phyloP scores from a whole-genome alignment of 805 yeast genomes.

The Schizosaccharomyces osmophilus region DNA sequence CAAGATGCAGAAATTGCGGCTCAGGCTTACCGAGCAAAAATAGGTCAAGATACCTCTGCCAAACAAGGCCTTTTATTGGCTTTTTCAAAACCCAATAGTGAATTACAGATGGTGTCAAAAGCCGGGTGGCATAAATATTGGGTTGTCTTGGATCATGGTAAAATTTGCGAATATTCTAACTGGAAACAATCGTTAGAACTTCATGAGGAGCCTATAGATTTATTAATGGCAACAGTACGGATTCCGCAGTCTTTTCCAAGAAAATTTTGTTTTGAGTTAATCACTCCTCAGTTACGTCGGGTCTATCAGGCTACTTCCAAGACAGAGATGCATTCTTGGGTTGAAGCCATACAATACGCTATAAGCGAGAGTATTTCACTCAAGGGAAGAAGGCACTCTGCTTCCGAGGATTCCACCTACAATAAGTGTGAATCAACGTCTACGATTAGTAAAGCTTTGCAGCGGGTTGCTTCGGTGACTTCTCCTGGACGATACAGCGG shows the following conservation, averaged over 20 bases:
- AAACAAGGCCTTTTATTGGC: conserved; percentile 24
- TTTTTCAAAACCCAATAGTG: conserved; percentile 18
- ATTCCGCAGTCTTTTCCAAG: conserved; percentile 18
- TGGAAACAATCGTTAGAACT: conserved; percentile 49
- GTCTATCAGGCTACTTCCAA: conserved; percentile 51
- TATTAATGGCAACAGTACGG: conserved; percentile 43
- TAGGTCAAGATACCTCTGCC: conserved; percentile 5
- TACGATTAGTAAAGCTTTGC: neutral
- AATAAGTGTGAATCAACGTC: neutral
- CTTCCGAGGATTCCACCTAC: neutral
- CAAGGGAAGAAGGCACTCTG: conserved; percentile 3
- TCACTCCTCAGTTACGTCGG: conserved; percentile 46
- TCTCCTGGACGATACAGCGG: neutral
- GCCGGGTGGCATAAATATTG: conserved; percentile 66
- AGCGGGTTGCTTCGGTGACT: neutral
- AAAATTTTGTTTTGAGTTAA: conserved; percentile 45
- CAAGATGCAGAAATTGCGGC: conserved; percentile 1
- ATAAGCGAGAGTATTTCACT: conserved; percentile 9
- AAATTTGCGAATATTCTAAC: conserved; percentile 44
- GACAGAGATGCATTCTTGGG: conserved; percentile 50
- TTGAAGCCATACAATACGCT: conserved; percentile 35
- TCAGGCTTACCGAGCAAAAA: neutral
- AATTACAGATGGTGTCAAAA: conserved; percentile 15
- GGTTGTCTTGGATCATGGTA: conserved; percentile 52
- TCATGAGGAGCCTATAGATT: conserved; percentile 40